These are phyloP conservation scores for Aureobasidium sp. DNA, from an alignment of 2,329 filamentous ascomycete genomes.

Conservation along the genomic window DNA sequence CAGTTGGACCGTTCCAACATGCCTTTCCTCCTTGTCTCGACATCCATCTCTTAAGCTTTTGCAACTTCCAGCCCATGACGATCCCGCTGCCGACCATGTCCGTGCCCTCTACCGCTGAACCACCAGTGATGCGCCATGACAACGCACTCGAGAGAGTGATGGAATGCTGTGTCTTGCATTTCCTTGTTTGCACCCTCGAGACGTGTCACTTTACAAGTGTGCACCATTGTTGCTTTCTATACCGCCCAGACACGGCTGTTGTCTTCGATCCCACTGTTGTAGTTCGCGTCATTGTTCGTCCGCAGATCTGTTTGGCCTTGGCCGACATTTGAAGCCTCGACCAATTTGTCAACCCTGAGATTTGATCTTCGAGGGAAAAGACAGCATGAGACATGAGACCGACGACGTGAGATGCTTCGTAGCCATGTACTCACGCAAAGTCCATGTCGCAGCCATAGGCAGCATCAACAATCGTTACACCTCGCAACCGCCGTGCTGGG, in stretches of 20 bases:
- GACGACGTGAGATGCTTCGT: neutral
- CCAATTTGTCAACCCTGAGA: neutral
- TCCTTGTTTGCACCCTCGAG: neutral
- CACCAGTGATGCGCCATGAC: neutral
- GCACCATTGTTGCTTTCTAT: neutral
- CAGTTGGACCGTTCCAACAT: conserved; percentile 4
- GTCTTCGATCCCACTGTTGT: neutral
- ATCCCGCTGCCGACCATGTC: neutral
- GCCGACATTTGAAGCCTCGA: neutral
- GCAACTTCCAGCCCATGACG: conserved; percentile 3
- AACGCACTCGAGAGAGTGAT: neutral
- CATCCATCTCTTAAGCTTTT: conserved; percentile 6
- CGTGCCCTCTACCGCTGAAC: neutral
- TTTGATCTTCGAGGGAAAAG: neutral
- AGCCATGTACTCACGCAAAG: too few species aligned
- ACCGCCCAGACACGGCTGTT: neutral
- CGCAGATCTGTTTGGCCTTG: neutral
- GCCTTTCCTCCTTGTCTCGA: conserved; percentile 2
- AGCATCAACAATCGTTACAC: neutral
- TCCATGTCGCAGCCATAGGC: neutral
- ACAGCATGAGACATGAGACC: neutral
- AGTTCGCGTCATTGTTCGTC: neutral
- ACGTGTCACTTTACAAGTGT: neutral
- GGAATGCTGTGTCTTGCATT: conserved; percentile 1
- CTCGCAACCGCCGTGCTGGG: neutral